A percentile compares a stretch with the other conserved stretches of the same genome.
Conservation (phyloP, 1,139 yeast genomes). For the Taiozyma sp. region DNA sequence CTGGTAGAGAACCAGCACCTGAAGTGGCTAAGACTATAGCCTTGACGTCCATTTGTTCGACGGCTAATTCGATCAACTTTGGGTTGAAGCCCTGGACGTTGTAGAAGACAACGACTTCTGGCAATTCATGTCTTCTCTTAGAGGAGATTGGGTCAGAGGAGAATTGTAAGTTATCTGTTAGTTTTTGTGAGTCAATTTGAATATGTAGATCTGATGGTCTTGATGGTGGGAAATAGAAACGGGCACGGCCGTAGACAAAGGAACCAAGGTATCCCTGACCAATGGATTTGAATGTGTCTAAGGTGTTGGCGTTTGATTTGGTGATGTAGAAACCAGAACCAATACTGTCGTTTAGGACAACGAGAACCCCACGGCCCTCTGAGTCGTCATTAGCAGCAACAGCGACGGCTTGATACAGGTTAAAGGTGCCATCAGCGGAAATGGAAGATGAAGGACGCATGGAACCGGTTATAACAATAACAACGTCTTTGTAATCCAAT, state of each 20-base stretch:
- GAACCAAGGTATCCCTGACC: conserved; percentile 71
- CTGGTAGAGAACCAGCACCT: conserved; percentile 68
- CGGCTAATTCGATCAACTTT: conserved; percentile 39
- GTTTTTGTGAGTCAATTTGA: conserved; percentile 25
- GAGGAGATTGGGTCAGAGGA: conserved; percentile 27
- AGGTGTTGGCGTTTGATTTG: conserved; percentile 63
- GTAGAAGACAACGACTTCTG: conserved; percentile 49
- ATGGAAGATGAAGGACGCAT: conserved; percentile 72
- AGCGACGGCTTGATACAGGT: conserved; percentile 63
- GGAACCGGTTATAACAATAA: conserved; percentile 65
- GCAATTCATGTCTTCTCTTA: conserved; percentile 27
- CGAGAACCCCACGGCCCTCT: conserved; percentile 55
- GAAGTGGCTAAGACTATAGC: conserved; percentile 65
- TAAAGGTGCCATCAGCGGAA: conserved; percentile 72
- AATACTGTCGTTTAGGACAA: conserved; percentile 62
- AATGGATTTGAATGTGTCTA: conserved; percentile 63
- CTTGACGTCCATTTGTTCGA: conserved; percentile 37
- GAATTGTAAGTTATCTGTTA: conserved; percentile 22
- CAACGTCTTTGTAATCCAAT: conserved; percentile 48
- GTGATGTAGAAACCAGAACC: conserved; percentile 69
- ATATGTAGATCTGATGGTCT: conserved; percentile 50
- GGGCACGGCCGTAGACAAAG: conserved; percentile 62
- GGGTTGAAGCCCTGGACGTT: conserved; percentile 60
- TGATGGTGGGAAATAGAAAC: conserved; percentile 59
- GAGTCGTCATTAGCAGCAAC: conserved; percentile 52